Evolutionary conservation across 345 rosid genomes (phyloP), one percentile per base, ranked within the genome.

Genomic region (Eucalyptus tenuipes): DNA sequence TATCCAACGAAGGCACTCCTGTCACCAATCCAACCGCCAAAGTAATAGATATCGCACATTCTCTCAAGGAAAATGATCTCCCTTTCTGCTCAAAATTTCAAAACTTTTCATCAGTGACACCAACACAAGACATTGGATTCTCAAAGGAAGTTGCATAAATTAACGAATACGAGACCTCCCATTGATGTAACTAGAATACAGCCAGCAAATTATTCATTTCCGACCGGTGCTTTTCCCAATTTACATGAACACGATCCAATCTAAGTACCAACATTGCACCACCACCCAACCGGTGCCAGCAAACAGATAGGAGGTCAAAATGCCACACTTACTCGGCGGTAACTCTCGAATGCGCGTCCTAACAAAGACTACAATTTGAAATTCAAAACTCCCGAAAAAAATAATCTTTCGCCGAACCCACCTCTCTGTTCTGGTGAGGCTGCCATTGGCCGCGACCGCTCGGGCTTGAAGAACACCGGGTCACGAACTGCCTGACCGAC

Each of bases 21-120:
- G 97, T 91, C 49, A 95, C 49, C 88, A 98, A 89, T 86, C 98
- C 95, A n/a, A 91, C 92, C 0, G 98, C 95, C 90, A 98, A 91
- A 88, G 96, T 94, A 86, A 96, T 66, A 15, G 99, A 96, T 88
- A 98, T 87, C 16, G 96, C 98, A 91, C 98, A 93, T 88, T 98
- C 96, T 93, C 95, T 96, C 90, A 95, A 75, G 44, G 97, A 93
- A 90, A 93, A 92, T 18, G 93, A 55, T 79, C 88, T 87, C 59
- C 91, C 90, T 91, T 92, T 93, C 98, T 96, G 95, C 94, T 66
- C 75, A 86, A 92, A 88, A 90, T 12, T 45, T 45, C 50, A 4
- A 27, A 84, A 85, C 50, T 8, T 45, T 7, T 85, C 10, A 18
- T 47, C 49, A 48, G 52, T 44, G n/a, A 49, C 66, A 53, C 66